A percentile compares a stretch with the other conserved stretches of the same genome.
Evolutionary conservation across 768 basidiomycete genomes (phyloP).

Genomic region (Clitopilus hobsonii): DNA sequence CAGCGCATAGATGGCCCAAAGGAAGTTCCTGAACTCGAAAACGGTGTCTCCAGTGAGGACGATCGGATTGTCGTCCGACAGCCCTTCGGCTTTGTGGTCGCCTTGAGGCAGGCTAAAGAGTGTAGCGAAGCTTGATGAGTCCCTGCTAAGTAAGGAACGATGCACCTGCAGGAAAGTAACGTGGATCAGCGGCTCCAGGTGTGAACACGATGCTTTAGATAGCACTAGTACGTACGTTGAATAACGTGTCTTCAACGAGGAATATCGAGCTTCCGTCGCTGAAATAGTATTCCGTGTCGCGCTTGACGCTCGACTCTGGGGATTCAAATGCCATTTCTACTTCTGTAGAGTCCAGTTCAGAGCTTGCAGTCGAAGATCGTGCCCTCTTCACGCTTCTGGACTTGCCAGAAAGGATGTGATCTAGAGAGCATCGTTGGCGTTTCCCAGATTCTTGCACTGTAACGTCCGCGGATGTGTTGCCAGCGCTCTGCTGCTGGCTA

Average conservation of each 20-base stretch:
- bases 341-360: constrained; percentile 9
- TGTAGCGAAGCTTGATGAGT: constrained; percentile 58
- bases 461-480: background rate
- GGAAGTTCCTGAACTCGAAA: constrained; percentile 65
- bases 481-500: background rate
- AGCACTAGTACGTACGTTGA: constrained; percentile 46
- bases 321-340: constrained; percentile 10
- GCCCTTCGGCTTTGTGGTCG: constrained; percentile 45
- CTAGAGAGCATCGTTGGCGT: background rate
- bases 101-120: constrained; percentile 70
- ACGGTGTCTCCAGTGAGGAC: constrained; percentile 57
- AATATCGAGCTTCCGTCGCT: constrained; percentile 67
- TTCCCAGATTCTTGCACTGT: background rate
- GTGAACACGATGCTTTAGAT: no score
- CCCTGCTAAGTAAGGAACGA: constrained; percentile 53
- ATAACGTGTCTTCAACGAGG: constrained; percentile 57
- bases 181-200: constrained; percentile 5
- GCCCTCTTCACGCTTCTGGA: constrained; percentile 1
- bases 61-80: constrained; percentile 62
- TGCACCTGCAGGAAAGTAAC: constrained; percentile 39
- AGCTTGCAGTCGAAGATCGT: constrained; percentile 5
- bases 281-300: constrained; percentile 59
- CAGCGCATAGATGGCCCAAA: constrained; percentile 77
- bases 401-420: background rate
- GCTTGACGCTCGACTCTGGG: constrained; percentile 11